Evolutionary conservation across 2,329 filamentous ascomycete species (phyloP), one percentile per base, ranked within the genome.

Genomic region (Scorias spongiosa): DNA sequence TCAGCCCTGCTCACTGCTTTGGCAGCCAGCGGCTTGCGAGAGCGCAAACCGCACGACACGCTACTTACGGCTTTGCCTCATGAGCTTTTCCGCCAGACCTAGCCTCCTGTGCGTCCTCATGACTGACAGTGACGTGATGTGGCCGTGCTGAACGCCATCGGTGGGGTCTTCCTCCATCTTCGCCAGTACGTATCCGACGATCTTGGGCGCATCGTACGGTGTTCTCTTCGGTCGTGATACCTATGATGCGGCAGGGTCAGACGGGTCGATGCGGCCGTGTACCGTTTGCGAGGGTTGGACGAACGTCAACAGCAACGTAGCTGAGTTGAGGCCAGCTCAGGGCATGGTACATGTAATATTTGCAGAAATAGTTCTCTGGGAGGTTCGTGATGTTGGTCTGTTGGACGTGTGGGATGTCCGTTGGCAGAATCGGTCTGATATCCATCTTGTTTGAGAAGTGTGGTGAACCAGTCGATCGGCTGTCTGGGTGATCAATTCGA

Each of bases 321-420:
- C 82, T 89, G 52, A 98, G 78, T 68, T 96, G 89, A 39, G 91
- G 91, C 91, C 91, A 98, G 56, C 87, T 93, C 53, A 96, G 79
- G 12, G 89, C 88, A 67, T 98, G 91, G 76, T 98, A 98, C 59
- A 98, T 80, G 71, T 98, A 98, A 75, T 98, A 98, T 75, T 98
- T 98, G 68, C 94, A 84, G 65, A 96, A 96, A 76, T 98, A 98
- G 74, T 98, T 98, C 67, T 98, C 91, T 52, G 91, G 91, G 43
- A 98, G 76, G 71, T 98, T 98, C 64, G 93, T 93, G 63, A 98
- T 88, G 72, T 98, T 96, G 61, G 89, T 89, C 66, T 93, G 87
- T 69, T 98, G 91, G 62, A 98, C 87, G 61, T 91, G 80, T 53
- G 85, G 85, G 52, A 93, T 84, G 67, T 93, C 85, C 50, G 78